Conservation (phyloP, 257 asterid genomes). For the Nicotiana knightiana region DNA sequence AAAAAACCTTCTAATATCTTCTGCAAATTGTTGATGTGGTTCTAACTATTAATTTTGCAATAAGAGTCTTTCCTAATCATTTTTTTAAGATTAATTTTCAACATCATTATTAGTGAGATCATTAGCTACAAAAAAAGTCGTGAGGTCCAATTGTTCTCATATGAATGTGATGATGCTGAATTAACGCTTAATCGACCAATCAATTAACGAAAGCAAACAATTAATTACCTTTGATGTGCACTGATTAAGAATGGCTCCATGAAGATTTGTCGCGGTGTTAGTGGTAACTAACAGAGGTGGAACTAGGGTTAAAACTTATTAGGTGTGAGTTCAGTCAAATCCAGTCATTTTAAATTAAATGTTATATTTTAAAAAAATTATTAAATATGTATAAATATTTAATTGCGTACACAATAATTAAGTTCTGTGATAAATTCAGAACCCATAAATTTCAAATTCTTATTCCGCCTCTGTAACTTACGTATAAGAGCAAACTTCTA, state of each 20-base stretch:
- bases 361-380: too few species aligned
- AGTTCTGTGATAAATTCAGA: too few species aligned
- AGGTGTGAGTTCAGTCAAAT: too few species aligned
- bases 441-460: too few species aligned
- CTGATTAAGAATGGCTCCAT: neutral
- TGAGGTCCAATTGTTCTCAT: neutral
- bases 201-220: neutral
- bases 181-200: too few species aligned
- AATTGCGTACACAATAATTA: too few species aligned
- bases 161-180: too few species aligned
- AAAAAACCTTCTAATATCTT: neutral
- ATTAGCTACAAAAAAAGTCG: neutral
- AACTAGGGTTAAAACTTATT: too few species aligned
- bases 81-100: neutral
- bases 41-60: neutral
- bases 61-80: neutral
- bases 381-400: too few species aligned
- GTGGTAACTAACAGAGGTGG: neutral
- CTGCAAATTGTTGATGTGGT: neutral
- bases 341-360: too few species aligned
- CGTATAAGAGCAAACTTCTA: too few species aligned
- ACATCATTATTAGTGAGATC: neutral
- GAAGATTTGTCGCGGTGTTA: neutral
- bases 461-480: too few species aligned
- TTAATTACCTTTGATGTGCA: neutral